These are phyloP conservation scores for Dinochytrium kinnereticum DNA, from an alignment of 371 early-diverging fungal genomes.

Conservation along the genomic window DNA sequence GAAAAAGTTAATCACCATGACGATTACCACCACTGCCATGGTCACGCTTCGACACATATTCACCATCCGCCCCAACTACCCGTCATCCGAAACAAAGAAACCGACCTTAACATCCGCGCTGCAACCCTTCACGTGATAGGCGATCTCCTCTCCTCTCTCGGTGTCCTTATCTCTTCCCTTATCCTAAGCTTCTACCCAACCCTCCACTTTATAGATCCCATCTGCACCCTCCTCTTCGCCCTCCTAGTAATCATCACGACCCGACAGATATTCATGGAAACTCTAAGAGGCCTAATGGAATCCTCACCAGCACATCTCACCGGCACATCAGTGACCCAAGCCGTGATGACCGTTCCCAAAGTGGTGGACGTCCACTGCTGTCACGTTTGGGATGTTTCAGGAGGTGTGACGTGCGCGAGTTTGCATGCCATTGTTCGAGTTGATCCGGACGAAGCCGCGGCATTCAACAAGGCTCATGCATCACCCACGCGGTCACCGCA, in stretches of 20 bases:
- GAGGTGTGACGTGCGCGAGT: background rate
- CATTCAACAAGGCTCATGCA: background rate
- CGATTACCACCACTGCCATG: background rate
- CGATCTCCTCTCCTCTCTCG: conserved; percentile 87
- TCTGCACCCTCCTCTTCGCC: conserved; percentile 84
- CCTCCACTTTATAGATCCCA: conserved; percentile 71
- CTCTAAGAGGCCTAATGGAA: conserved; percentile 70
- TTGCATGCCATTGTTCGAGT: background rate
- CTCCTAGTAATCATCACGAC: conserved; percentile 76
- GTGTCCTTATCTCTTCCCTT: conserved; percentile 80
- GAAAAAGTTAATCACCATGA: background rate
- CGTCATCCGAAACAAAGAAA: background rate
- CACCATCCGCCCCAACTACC: background rate
- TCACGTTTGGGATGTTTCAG: background rate
- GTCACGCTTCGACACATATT: background rate
- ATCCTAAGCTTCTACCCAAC: conserved; percentile 68
- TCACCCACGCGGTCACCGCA: background rate
- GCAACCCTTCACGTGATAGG: conserved; percentile 93
- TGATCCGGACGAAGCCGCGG: background rate
- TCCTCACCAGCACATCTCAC: background rate
- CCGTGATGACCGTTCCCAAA: background rate
- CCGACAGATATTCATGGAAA: conserved; percentile 58
- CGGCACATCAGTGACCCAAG: background rate
- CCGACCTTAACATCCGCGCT: conserved; percentile 75
- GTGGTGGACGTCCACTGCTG: conserved; percentile 16